These are phyloP conservation scores for Chaetomium strumarium DNA, from an alignment of 2,329 filamentous ascomycete genomes.

Conservation along the genomic window DNA sequence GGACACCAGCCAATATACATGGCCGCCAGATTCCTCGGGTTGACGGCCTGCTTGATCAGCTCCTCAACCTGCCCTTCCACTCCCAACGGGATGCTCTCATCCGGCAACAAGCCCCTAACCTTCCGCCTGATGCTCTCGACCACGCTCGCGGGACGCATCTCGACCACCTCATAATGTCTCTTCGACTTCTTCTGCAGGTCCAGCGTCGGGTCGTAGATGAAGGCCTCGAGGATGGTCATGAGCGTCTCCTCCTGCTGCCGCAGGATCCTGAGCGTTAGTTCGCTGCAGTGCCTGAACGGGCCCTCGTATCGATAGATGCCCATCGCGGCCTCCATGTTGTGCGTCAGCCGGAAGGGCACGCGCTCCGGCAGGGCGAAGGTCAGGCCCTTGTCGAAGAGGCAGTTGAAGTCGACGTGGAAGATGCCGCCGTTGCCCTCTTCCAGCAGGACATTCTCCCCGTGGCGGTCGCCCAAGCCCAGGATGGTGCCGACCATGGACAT, in stretches of 20 bases:
- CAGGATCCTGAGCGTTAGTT: conserved; percentile 77
- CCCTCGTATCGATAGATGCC: conserved; percentile 91
- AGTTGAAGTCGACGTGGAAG: conserved; percentile 99
- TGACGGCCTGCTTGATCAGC: conserved; percentile 79
- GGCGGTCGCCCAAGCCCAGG: conserved; percentile 85
- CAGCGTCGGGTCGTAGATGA: conserved; percentile 92
- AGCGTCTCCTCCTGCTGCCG: conserved; percentile 91
- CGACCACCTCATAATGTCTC: conserved; percentile 43
- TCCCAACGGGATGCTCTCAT: conserved; percentile 86
- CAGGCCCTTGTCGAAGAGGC: conserved; percentile 94
- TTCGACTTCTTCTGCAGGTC: conserved; percentile 76
- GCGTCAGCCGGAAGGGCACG: conserved; percentile 92
- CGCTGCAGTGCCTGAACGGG: conserved; percentile 84
- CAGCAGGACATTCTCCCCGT: conserved; percentile 94
- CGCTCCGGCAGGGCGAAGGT: conserved; percentile 93
- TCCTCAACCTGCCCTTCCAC: conserved; percentile 98
- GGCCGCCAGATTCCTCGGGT: conserved; percentile 69
- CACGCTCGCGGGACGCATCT: conserved; percentile 62
- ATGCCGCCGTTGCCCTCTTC: conserved; percentile 91
- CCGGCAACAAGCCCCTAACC: conserved; percentile 73
- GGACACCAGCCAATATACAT: conserved; percentile 97
- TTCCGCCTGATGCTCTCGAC: conserved; percentile 85
- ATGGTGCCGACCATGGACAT: conserved; percentile 99
- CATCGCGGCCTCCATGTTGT: conserved; percentile 98
- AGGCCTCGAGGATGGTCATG: conserved; percentile 95